Conservation (phyloP, 352 stramenopile species). For the Plasmopara halstedii region DNA sequence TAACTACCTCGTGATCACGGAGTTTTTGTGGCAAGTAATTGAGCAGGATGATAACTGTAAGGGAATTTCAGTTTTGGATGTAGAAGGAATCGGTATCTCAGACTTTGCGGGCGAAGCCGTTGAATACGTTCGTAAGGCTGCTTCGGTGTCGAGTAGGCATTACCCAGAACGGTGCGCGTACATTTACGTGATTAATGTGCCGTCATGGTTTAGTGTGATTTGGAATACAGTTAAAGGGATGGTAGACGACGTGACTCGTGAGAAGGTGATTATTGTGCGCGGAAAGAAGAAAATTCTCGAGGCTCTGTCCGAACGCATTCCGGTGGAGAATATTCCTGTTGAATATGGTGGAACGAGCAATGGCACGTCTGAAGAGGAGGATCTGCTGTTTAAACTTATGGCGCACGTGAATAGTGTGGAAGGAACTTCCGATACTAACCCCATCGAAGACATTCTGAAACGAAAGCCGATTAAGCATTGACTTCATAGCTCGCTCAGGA, state of each 20-base stretch:
- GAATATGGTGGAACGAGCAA: constrained; percentile 68
- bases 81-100: constrained; percentile 74
- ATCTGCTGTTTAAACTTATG: constrained; percentile 68
- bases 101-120: constrained; percentile 84
- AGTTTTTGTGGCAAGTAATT: constrained; percentile 82
- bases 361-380: constrained; percentile 59
- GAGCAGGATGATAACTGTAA: constrained; percentile 81
- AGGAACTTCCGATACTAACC: constrained; percentile 41
- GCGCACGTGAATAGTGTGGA: constrained; percentile 63
- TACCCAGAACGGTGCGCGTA: constrained; percentile 91
- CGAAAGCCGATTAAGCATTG: constrained; percentile 42
- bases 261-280: constrained; percentile 89
- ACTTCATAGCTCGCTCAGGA: not conserved
- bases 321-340: constrained; percentile 66
- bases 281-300: constrained; percentile 80
- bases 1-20: constrained; percentile 81
- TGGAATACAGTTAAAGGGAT: constrained; percentile 91
- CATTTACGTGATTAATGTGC: constrained; percentile 93
- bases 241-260: constrained; percentile 88
- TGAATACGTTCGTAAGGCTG: constrained; percentile 75
- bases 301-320: constrained; percentile 62
- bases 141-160: constrained; percentile 81
- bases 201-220: constrained; percentile 90
- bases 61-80: constrained; percentile 79
- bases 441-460: constrained; percentile 39